Percentiles rank a stretch among this genome's conserved stretches.
phyloP scores from a whole-genome alignment of 2,329 filamentous ascomycete genomes.

The Sclerotinia spermophila region DNA sequence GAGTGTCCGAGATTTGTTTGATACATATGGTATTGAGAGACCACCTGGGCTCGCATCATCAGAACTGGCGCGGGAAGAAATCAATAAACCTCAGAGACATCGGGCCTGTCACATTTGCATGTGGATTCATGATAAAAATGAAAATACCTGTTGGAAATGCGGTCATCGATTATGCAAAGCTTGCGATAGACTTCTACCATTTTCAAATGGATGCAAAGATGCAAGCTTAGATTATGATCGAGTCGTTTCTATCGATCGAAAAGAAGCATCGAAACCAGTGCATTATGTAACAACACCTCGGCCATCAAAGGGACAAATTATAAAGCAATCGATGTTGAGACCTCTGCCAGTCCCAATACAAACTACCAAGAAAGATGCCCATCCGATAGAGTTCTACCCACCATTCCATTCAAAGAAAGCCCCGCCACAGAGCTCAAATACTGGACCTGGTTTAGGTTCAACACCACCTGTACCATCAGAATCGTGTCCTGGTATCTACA shows the following conservation, averaged over 20 bases:
- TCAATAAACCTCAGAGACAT: conserved; percentile 13
- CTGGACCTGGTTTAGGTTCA: neutral
- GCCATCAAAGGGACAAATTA: neutral
- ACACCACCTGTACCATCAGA: neutral
- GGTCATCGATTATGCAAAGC: conserved; percentile 50
- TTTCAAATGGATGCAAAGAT: neutral
- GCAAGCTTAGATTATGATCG: neutral
- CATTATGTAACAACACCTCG: neutral
- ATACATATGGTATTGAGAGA: conserved; percentile 45
- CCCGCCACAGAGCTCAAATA: neutral
- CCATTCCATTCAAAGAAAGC: neutral
- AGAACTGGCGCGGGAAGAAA: conserved; percentile 17
- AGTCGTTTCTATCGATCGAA: neutral
- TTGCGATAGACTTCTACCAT: conserved; percentile 36
- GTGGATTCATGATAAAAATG: conserved; percentile 39
- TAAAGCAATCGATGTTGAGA: neutral
- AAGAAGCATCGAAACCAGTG: neutral
- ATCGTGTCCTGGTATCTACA: neutral
- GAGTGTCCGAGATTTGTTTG: conserved; percentile 48
- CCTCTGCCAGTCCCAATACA: neutral
- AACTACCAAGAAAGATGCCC: neutral
- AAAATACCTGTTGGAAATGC: conserved; percentile 46
- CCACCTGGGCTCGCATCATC: conserved; percentile 41
- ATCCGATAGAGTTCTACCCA: neutral
- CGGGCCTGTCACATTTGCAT: conserved; percentile 51